Evolutionary conservation across 208 protist genomes (phyloP).

Genomic region (Leishmania amazonensis): DNA sequence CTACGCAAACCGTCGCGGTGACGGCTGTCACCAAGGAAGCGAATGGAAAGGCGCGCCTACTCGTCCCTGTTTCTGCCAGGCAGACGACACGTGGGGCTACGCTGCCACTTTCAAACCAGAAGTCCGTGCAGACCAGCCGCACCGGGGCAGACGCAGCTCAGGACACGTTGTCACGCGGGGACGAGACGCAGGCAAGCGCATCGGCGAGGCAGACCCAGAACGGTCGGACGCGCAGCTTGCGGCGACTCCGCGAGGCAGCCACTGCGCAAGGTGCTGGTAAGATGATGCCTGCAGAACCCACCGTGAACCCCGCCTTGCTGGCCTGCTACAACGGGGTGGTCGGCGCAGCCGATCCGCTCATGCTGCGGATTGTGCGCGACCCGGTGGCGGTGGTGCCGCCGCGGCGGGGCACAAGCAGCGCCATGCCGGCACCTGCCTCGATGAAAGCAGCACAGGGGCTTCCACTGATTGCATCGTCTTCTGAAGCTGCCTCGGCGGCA

Average conservation of each 20-base stretch:
- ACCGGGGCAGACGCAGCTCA: background rate
- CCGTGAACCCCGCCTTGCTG: conserved; percentile 32
- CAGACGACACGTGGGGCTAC: background rate
- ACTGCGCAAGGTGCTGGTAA: background rate
- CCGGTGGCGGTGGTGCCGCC: conserved; percentile 12
- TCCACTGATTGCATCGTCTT: background rate
- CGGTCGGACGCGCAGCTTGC: conserved; percentile 1
- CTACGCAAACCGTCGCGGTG: background rate
- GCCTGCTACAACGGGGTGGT: conserved; percentile 51
- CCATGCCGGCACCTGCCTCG: background rate
- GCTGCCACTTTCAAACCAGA: background rate
- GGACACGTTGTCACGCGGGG: background rate
- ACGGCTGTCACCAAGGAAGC: background rate
- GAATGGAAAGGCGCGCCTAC: background rate
- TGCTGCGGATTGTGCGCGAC: conserved; percentile 57
- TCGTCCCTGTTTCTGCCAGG: background rate
- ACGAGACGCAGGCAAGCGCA: background rate
- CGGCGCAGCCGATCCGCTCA: conserved; percentile 43
- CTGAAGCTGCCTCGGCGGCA: background rate
- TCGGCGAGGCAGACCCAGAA: background rate
- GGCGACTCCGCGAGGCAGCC: conserved; percentile 3
- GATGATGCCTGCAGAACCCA: conserved; percentile 5
- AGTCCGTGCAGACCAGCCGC: background rate
- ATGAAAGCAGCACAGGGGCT: background rate
- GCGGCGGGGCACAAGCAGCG: background rate